These are phyloP conservation scores for Thielaviopsis punctulata DNA, from an alignment of 2,329 filamentous ascomycete species.

Conservation along the genomic window DNA sequence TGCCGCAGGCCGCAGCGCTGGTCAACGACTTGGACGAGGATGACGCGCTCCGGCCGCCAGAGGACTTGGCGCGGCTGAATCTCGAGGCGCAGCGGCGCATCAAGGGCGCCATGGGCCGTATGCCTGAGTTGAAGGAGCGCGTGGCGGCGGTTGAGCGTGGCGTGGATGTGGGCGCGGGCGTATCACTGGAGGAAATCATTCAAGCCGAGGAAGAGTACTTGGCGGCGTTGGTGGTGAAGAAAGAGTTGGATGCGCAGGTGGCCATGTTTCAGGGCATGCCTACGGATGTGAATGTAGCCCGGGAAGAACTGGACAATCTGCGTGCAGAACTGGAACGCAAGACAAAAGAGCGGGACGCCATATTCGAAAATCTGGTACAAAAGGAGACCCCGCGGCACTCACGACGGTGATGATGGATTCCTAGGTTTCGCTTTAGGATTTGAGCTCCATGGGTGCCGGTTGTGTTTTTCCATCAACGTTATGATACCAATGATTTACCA, in stretches of 20 bases:
- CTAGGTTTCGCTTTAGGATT: neutral
- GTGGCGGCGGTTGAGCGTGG: neutral
- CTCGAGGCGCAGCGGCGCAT: conserved; percentile 54
- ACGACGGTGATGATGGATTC: neutral
- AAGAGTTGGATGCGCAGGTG: conserved; percentile 43
- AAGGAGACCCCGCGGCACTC: conserved; percentile 22
- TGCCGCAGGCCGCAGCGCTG: conserved; percentile 20
- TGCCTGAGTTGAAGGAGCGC: conserved; percentile 40
- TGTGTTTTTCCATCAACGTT: too few relatives aligned
- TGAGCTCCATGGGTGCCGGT: too few relatives aligned
- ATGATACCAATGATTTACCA: neutral
- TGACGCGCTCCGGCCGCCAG: conserved; percentile 31
- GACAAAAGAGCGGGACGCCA: conserved; percentile 46
- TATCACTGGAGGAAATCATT: conserved; percentile 3
- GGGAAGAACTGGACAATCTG: conserved; percentile 50
- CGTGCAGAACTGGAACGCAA: conserved; percentile 45
- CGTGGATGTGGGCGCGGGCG: neutral
- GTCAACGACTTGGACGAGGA: conserved; percentile 26
- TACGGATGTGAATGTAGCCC: conserved; percentile 49
- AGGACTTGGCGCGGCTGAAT: conserved; percentile 51
- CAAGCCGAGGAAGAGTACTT: conserved; percentile 5
- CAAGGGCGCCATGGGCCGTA: conserved; percentile 46
- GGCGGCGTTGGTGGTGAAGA: conserved; percentile 40
- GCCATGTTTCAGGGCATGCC: conserved; percentile 55
- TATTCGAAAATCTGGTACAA: conserved; percentile 59